Conservation (phyloP, 768 basidiomycete species). For the Lactarius hatsudake region DNA sequence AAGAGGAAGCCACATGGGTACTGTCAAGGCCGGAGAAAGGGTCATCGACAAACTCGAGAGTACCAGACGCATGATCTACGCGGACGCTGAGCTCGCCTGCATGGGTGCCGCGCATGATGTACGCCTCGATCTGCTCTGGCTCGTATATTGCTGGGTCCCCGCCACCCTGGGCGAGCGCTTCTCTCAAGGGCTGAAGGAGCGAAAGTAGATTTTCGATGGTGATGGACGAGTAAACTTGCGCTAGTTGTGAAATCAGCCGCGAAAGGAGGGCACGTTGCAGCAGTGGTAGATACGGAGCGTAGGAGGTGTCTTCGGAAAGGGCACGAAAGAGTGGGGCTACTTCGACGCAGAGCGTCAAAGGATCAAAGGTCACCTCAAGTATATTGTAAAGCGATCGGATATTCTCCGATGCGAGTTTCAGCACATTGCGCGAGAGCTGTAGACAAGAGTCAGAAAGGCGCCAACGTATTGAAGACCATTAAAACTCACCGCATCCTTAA, state of each 20-base stretch:
- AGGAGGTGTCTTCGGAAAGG: constrained; percentile 55
- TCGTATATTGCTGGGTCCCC: constrained; percentile 44
- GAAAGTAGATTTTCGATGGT: constrained; percentile 72
- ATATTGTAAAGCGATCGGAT: constrained; percentile 82
- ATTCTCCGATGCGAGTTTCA: constrained; percentile 70
- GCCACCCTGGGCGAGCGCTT: constrained; percentile 47
- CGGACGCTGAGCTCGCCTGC: constrained; percentile 83
- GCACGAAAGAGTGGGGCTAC: constrained; percentile 74
- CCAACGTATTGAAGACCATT: neutral
- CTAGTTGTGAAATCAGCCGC: constrained; percentile 84
- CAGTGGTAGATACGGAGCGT: constrained; percentile 82
- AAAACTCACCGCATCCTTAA: constrained; percentile 78
- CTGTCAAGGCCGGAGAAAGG: constrained; percentile 52
- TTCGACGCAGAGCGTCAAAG: constrained; percentile 74
- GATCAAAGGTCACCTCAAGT: constrained; percentile 92
- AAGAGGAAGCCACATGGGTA: constrained; percentile 33
- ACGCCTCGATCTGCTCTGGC: constrained; percentile 81
- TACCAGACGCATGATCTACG: constrained; percentile 84
- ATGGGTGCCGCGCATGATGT: constrained; percentile 88
- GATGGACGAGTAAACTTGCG: constrained; percentile 89
- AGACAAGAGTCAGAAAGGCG: constrained; percentile 10
- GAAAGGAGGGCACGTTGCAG: constrained; percentile 90
- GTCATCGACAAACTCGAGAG: constrained; percentile 81
- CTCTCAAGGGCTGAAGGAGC: constrained; percentile 73
- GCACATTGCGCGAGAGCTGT: constrained; percentile 77